Conservation (phyloP, 805 yeast species). For the Candida michaelii region DNA sequence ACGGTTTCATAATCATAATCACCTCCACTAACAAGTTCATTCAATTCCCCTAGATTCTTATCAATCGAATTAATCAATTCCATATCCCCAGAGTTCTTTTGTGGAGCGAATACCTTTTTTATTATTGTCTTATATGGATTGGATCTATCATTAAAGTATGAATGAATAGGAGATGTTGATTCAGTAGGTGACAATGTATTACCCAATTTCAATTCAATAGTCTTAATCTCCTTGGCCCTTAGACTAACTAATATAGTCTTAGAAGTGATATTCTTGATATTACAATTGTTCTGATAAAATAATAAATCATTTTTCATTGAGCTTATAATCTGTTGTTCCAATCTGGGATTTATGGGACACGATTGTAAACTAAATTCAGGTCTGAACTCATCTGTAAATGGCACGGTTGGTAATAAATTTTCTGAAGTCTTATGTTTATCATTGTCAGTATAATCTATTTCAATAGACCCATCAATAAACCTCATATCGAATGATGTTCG, state of each 20-base stretch:
- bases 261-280: slow-evolving; percentile 29
- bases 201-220: slow-evolving; percentile 39
- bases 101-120: slow-evolving; percentile 36
- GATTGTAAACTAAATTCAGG: slow-evolving; percentile 57
- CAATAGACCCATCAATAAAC: slow-evolving; percentile 5
- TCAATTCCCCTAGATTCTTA: slow-evolving; percentile 11
- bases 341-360: slow-evolving; percentile 49
- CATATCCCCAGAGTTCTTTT: slow-evolving; percentile 31
- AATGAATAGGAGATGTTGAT: slow-evolving; percentile 10
- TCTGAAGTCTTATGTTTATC: slow-evolving; percentile 8
- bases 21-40: slow-evolving; percentile 1
- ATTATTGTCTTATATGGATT: slow-evolving; percentile 35
- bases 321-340: slow-evolving; percentile 47
- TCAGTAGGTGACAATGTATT: slow-evolving; percentile 13
- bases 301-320: slow-evolving; percentile 56
- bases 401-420: slow-evolving; percentile 34
- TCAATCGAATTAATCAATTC: slow-evolving; percentile 24
- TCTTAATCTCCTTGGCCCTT: slow-evolving; percentile 45
- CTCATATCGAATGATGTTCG: not conserved
- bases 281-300: slow-evolving; percentile 39
- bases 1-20: slow-evolving; percentile 18
- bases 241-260: slow-evolving; percentile 43
- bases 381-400: slow-evolving; percentile 49
- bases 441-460: slow-evolving; percentile 1
- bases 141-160: slow-evolving; percentile 10